Conservation (phyloP, 257 asterid species). For the Capsicum pubescens region DNA sequence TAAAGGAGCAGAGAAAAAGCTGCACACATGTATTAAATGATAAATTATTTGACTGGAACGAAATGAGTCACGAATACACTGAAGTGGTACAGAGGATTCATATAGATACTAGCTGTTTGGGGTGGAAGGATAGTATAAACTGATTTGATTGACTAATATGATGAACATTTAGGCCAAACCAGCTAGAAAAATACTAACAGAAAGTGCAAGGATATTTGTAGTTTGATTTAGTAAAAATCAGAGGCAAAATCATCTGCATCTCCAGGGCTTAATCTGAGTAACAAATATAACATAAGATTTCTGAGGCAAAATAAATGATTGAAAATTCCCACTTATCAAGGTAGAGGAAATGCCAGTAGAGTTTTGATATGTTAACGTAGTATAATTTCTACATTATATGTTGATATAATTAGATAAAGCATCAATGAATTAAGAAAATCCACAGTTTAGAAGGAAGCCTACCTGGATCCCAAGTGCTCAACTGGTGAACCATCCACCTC, state of each 20-base stretch:
- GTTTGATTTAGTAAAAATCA: neutral
- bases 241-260: neutral
- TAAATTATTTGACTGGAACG: neutral
- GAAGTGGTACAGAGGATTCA: slow-evolving; percentile 6
- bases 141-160: neutral
- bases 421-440: neutral
- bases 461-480: slow-evolving; percentile 66
- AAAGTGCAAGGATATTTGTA: slow-evolving; percentile 28
- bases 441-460: slow-evolving; percentile 23
- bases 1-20: neutral
- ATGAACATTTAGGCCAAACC: neutral
- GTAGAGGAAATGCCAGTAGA: neutral
- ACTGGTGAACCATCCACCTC: slow-evolving; percentile 54
- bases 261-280: neutral
- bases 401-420: neutral
- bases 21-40: neutral
- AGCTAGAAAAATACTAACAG: slow-evolving; percentile 5
- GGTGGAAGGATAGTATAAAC: neutral
- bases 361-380: neutral
- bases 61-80: neutral
- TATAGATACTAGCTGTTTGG: neutral
- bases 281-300: neutral
- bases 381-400: neutral
- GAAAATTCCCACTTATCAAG: neutral
- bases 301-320: neutral